A percentile compares a stretch with the other conserved stretches of the same genome.
phyloP scores from a whole-genome alignment of 2,329 filamentous ascomycete genomes.

The Paracamarosporium sp. region DNA sequence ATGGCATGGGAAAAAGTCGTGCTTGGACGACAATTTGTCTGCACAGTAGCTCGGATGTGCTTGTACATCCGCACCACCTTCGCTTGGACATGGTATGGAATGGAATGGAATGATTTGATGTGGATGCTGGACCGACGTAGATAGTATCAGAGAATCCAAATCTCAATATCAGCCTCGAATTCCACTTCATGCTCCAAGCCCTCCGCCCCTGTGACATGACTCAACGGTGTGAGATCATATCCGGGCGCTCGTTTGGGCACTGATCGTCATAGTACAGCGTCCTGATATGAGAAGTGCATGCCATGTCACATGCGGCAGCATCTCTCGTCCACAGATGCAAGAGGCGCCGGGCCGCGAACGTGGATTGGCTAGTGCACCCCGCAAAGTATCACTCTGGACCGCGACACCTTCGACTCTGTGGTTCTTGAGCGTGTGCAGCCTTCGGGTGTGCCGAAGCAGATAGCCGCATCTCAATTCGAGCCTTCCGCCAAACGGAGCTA shows the following conservation, averaged over 20 bases:
- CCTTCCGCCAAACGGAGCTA: not conserved
- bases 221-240: not conserved
- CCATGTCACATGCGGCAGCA: not conserved
- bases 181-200: not conserved
- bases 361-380: not conserved
- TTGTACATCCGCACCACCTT: not conserved
- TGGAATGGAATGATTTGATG: no score
- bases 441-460: not conserved
- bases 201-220: not conserved
- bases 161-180: not conserved
- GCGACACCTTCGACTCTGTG: not conserved
- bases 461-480: not conserved
- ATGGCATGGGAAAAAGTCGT: not conserved
- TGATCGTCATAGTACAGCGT: not conserved
- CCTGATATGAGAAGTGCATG: not conserved
- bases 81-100: no score
- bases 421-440: not conserved
- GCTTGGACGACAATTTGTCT: not conserved
- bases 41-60: not conserved
- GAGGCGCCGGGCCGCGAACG: not conserved
- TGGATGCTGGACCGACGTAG: not conserved
- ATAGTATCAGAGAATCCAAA: not conserved
- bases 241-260: not conserved
- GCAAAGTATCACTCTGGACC: not conserved
- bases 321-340: not conserved